Base-by-base conservation (phyloP, 371 early-diverging fungal genomes). In the Saksenaea oblongispora region DNA sequence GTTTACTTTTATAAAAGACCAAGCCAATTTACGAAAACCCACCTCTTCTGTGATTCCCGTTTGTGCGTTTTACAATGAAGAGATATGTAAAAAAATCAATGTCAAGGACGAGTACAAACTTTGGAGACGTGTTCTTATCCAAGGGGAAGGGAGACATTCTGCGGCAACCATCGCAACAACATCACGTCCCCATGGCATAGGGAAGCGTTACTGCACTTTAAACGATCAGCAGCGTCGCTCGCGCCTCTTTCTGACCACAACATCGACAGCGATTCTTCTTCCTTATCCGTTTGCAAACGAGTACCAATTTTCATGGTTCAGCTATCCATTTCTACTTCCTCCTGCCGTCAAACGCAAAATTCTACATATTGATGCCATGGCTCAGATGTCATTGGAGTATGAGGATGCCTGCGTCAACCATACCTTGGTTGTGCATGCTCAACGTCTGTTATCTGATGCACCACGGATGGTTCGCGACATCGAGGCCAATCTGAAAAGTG, bases 361-460 rank as follows among this genome's bases (percentile, higher is more conserved):
- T 56, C 72, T 92, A 36, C 87, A 91, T 53, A 86, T 94, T 62
- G 93, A 94, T 64, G 89, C 92, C 14, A 87, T 92, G 87, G 84
- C 89, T 0, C 90, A 91, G 67, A 94, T 94, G 94, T 87, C 88
- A 0, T 76, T 83, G 0, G 90, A 91, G 65, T 92, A 89, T 54
- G 93, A 94, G 74, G 92, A 91, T 57, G 93, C 94, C 0, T 91
- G 89, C 62, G 91, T 94, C 13, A 87, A 89, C 27, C 91, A 91
- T 64, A 91, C 94, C 0, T 65, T 87, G 7, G 84, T 86, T 0
- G 84, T 81, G 1, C 88, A 87, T 68, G 85, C 88, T 0, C 89
- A 89, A 65, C 84, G 88, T 28, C 80, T 92, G n/a, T 67, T 94
- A 17, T 80, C 85, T 0, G 85, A 84, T 62, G 73, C 83, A 11